Base-by-base conservation (phyloP, 2,329 filamentous ascomycete species). In the Microdochium trichocladiopsis region DNA sequence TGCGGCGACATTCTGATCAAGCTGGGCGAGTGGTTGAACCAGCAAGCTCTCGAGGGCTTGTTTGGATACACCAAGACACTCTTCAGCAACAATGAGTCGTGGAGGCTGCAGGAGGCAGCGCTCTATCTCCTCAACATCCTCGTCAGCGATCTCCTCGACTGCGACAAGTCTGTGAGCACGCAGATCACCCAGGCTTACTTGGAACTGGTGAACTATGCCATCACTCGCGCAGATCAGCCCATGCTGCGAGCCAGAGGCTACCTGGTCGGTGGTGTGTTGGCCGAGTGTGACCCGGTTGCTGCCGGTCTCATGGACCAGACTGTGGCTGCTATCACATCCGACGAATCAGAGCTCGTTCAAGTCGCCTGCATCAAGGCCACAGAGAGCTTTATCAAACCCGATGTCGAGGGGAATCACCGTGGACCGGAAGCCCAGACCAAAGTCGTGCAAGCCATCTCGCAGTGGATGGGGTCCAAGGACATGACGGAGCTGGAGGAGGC, bases 1-100 rank as follows among this genome's bases (percentile, higher is more conserved):
- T 94, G 90, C 57, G 92, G 91, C 49, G 94, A 97, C 66, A 75
- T 99, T 49, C 79, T 96, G 25, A 91, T 96, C 70, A 96, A 96
- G 72, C 77, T 96, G 54, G 90, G 89, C 48, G 92, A 96, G 67
- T 96, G 91, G 92, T 80, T 95, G 51, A 83, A 85, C 58, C 77
- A 82, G 51, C 83, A 82, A 50, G 86, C 90, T 1, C 76, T 95
- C 12, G 88, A 95, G 61, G 90, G 87, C 6, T 77, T 96, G 41
- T 83, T 92, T 54, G 80, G 82, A 12, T 87, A 91, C 68, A 89
- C 89, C 31, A 86, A 88, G 65, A 76, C 78, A 6, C 75, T 95
- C 1, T 95, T 95, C 65, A 75, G 80, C 57, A 76, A 63, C 57
- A 69, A 74, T n/a, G 63, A 70, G 2, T 70, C 74, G 43, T 86